Conservation (phyloP, 306 rosid genomes). For the Prunus fruticosa region DNA sequence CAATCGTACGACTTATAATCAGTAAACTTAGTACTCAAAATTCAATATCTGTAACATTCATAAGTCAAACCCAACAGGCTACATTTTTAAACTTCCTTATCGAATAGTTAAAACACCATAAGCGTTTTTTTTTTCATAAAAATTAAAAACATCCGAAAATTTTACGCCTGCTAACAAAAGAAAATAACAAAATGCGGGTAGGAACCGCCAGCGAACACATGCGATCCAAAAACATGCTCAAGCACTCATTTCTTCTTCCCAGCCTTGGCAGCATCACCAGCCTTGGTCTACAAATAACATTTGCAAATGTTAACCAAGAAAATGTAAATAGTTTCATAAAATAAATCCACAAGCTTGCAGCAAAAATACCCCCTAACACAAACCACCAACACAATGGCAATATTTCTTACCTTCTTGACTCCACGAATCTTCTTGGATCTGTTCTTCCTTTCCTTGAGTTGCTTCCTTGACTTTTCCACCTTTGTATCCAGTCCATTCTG, state of each 20-base stretch:
- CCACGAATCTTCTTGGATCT: slow-evolving; percentile 91
- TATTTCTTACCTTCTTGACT: slow-evolving; percentile 70
- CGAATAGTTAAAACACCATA: not conserved
- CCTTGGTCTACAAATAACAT: slow-evolving; percentile 66
- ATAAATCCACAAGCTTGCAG: not conserved
- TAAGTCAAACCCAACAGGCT: not conserved
- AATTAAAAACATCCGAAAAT: not conserved
- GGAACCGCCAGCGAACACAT: not conserved
- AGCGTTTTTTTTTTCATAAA: not conserved
- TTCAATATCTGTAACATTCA: not conserved
- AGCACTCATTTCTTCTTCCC: slow-evolving; percentile 75
- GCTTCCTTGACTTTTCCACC: slow-evolving; percentile 86
- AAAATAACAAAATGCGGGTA: not conserved
- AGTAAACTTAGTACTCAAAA: too few relatives aligned
- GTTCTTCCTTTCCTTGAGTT: slow-evolving; percentile 91
- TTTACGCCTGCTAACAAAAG: not conserved
- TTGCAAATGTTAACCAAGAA: not conserved
- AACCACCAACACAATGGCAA: not conserved
- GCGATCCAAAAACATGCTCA: slow-evolving; percentile 14
- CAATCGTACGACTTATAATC: too few relatives aligned
- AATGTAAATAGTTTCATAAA: not conserved
- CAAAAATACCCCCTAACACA: not conserved
- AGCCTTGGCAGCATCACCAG: slow-evolving; percentile 79
- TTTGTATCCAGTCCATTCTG: slow-evolving; percentile 91
- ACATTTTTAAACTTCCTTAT: not conserved